Base-by-base conservation (phyloP, 345 rosid genomes). In the Raphanus raphanistrum region DNA sequence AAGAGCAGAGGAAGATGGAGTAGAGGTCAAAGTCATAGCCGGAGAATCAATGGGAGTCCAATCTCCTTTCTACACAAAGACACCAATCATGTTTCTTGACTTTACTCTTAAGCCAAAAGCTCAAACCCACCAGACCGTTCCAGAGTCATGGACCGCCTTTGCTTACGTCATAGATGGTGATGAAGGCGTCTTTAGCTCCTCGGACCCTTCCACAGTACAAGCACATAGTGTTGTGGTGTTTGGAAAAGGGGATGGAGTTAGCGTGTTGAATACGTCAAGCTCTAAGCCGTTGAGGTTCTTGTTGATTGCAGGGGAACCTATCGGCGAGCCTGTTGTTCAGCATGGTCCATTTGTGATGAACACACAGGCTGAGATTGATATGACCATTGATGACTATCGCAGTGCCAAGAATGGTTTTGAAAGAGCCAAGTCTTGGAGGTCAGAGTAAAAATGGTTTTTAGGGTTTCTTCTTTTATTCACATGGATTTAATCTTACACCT, bases 301-400 rank as follows among this genome's bases (percentile, higher is more conserved):
- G 61, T 76, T 93, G 80, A 67, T 86, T 11, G 97, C 86, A 25
- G 98, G 98, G 45, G 85, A 87, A 82, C 96, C 97, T 2, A 70
- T 93, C 16, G 81, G 88, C 8, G 97, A 93, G 75, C 89, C 91
- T 13, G 86, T 90, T 65, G 92, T 86, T 73, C 96, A 91, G 68
- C 81, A 87, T 26, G 95, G 95, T 0, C 95, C 98, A 0, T 91
- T 93, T 76, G 97, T 91, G 82, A 93, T 93, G 98, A 93, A 91
- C 86, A 81, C 93, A 16, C 87, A 87, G 35, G 89, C 84, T 66
- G 90, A 91, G 74, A 93, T 90, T 70, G 89, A 90, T 64, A 88
- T 87, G 62, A 81, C 98, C 31, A 87, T 91, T n/a, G 86, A 76
- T 36, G 98, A 93, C 8, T 52, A 15, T 52, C 58, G 26, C 58